A percentile compares a stretch with the other conserved stretches of the same genome.
Conservation (phyloP, 2,329 filamentous ascomycete genomes). For the Gliomastix tumulicola region DNA sequence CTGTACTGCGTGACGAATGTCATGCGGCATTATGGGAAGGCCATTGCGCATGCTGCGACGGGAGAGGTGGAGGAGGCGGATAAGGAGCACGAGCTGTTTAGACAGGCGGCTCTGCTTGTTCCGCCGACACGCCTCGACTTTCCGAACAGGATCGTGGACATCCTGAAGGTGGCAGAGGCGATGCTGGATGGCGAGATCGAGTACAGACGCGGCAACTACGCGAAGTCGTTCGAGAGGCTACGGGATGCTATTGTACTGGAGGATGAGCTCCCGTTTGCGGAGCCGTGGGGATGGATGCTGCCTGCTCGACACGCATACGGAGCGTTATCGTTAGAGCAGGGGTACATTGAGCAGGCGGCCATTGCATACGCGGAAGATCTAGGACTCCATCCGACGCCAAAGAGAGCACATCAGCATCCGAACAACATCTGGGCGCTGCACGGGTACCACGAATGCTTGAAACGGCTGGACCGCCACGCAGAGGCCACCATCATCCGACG, state of each 20-base stretch:
- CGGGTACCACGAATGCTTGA: constrained; percentile 61
- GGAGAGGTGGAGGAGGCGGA: constrained; percentile 43
- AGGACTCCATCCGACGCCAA: constrained; percentile 45
- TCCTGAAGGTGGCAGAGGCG: constrained; percentile 48
- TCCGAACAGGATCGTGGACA: constrained; percentile 25
- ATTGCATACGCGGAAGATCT: constrained; percentile 50
- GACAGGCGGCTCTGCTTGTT: constrained; percentile 37
- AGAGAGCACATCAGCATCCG: constrained; percentile 54
- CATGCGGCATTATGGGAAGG: constrained; percentile 58
- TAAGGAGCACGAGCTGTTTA: constrained; percentile 38
- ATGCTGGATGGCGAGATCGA: constrained; percentile 69
- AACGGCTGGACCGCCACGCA: constrained; percentile 31
- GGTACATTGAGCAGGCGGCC: constrained; percentile 40
- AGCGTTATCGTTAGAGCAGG: constrained; percentile 58
- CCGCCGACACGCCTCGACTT: constrained; percentile 41
- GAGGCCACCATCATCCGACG: constrained; percentile 24
- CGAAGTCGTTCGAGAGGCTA: constrained; percentile 47
- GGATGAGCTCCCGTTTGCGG: constrained; percentile 55
- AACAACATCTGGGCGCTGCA: constrained; percentile 68
- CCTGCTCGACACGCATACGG: constrained; percentile 60
- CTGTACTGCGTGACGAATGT: constrained; percentile 62
- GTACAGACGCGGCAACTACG: constrained; percentile 53
- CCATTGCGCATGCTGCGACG: constrained; percentile 53
- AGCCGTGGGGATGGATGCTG: constrained; percentile 71
- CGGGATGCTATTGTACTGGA: constrained; percentile 46